These are phyloP conservation scores for Eudorina sp. DNA, from an alignment of 139 green algal species.

Conservation along the genomic window DNA sequence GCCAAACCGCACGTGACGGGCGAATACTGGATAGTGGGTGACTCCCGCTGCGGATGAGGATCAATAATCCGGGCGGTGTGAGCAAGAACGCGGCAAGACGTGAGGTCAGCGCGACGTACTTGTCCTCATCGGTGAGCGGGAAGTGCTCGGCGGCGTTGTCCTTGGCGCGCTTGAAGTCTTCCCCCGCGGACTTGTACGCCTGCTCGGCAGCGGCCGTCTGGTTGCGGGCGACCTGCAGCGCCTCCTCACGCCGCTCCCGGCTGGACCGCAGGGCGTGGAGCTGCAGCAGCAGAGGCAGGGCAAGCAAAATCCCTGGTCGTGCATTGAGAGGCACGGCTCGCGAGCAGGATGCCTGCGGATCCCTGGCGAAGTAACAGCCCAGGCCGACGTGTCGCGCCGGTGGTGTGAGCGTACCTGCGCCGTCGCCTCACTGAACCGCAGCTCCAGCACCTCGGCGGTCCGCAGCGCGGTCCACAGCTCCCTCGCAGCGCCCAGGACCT, in stretches of 20 bases:
- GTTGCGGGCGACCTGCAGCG: background rate
- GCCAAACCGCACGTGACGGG: too few species aligned
- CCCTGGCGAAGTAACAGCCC: too few species aligned
- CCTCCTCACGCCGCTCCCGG: background rate
- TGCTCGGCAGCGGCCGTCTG: background rate
- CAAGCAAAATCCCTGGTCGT: too few species aligned
- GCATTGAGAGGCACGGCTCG: too few species aligned
- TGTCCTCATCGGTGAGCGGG: background rate
- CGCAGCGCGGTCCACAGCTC: constrained; percentile 18
- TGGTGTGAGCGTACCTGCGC: background rate
- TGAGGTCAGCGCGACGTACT: too few species aligned
- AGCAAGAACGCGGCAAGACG: too few species aligned
- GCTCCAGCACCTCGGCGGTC: constrained; percentile 49
- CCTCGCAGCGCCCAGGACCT: background rate
- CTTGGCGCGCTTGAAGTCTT: constrained; percentile 5
- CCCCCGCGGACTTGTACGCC: constrained; percentile 13
- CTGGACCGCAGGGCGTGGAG: constrained; percentile 23
- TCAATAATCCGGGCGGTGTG: too few species aligned
- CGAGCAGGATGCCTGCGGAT: too few species aligned
- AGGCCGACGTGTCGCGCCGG: too few species aligned
- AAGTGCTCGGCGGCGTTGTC: background rate
- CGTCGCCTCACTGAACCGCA: constrained; percentile 41
- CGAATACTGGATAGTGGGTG: too few species aligned
- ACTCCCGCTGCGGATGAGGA: too few species aligned
- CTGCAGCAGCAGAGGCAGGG: background rate